These are phyloP conservation scores for Marvania coccoides DNA, from an alignment of 139 green algal genomes.

Conservation along the genomic window DNA sequence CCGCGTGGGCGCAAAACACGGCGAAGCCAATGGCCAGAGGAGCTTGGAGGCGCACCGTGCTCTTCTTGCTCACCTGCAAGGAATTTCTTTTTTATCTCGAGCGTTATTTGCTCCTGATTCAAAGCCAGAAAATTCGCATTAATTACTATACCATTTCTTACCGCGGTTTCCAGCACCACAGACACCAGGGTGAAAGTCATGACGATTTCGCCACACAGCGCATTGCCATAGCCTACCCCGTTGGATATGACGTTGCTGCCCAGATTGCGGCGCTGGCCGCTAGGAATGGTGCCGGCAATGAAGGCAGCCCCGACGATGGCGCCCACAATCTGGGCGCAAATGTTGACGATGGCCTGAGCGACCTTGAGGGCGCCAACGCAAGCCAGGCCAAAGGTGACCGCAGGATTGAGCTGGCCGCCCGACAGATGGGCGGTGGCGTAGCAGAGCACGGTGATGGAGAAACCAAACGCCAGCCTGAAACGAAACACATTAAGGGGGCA, in stretches of 20 bases:
- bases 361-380: background rate
- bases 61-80: constrained; percentile 9
- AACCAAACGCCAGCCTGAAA: constrained; percentile 30
- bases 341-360: constrained; percentile 18
- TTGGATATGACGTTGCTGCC: constrained; percentile 10
- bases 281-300: constrained; percentile 13
- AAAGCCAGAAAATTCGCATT: no score
- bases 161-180: constrained; percentile 22
- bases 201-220: constrained; percentile 14
- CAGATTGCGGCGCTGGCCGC: background rate
- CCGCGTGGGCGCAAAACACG: constrained; percentile 27
- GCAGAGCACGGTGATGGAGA: constrained; percentile 31
- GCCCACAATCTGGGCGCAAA: constrained; percentile 19
- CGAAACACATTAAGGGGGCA: no score
- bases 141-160: no score
- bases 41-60: background rate
- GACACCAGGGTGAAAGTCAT: constrained; percentile 23
- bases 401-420: constrained; percentile 13
- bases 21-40: constrained; percentile 34
- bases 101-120: no score
- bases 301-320: constrained; percentile 29
- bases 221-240: constrained; percentile 19
- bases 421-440: constrained; percentile 27
- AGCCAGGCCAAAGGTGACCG: constrained; percentile 14
- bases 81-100: no score